Conservation (phyloP, 345 rosid species). For the Euphorbia peplus region DNA sequence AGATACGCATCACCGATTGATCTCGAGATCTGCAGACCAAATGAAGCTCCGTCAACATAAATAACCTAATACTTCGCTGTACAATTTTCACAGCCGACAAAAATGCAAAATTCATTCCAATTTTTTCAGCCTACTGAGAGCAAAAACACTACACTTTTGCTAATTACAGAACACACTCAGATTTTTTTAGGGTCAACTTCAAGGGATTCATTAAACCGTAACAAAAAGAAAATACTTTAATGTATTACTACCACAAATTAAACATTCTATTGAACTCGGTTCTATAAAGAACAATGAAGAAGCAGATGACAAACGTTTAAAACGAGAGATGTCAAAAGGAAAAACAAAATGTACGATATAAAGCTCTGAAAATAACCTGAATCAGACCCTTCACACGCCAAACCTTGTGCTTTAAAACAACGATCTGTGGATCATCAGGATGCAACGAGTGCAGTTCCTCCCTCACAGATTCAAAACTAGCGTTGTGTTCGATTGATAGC, state of each 20-base stretch:
- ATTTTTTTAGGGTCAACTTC: background rate
- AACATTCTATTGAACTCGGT: background rate
- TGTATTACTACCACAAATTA: background rate
- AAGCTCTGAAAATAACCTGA: constrained; percentile 47
- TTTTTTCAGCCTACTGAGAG: too few species aligned
- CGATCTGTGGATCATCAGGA: constrained; percentile 94
- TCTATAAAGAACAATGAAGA: background rate
- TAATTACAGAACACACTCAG: background rate
- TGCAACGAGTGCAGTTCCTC: constrained; percentile 79
- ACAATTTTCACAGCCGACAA: background rate
- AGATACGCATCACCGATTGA: constrained; percentile 96
- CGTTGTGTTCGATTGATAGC: constrained; percentile 85
- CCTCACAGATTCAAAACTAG: constrained; percentile 80
- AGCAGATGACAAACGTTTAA: background rate
- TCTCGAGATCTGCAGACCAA: constrained; percentile 64
- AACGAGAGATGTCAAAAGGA: background rate
- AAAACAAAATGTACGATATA: background rate
- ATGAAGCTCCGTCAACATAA: constrained; percentile 14
- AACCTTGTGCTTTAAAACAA: constrained; percentile 83
- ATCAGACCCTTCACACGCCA: constrained; percentile 99
- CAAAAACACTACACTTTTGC: background rate
- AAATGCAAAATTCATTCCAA: background rate
- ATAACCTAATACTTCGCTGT: background rate
- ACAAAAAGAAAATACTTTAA: background rate
- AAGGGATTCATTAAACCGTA: background rate